These are phyloP conservation scores for Termitomyces sp. DNA, from an alignment of 768 basidiomycete genomes.

Conservation along the genomic window DNA sequence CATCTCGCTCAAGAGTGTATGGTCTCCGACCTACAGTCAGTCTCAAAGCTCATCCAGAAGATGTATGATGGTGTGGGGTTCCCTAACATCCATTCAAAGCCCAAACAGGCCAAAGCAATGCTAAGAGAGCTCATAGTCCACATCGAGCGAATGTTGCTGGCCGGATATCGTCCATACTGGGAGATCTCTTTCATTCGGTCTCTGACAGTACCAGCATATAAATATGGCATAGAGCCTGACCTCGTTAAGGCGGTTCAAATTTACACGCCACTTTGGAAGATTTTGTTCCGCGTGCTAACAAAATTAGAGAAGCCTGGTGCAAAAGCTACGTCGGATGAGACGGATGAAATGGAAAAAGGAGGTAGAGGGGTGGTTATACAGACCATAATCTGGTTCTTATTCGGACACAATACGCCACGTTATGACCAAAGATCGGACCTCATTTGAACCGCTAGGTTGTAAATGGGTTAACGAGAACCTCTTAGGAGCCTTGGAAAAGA, in stretches of 20 bases:
- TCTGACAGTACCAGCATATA: not conserved
- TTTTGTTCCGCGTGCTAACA: not conserved
- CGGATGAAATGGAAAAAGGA: not conserved
- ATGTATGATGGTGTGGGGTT: not conserved
- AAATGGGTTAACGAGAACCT: not conserved
- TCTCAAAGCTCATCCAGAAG: not conserved
- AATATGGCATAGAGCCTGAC: not conserved
- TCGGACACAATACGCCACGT: not conserved
- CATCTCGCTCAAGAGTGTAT: too few species aligned
- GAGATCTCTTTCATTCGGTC: not conserved
- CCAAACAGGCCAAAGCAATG: not conserved
- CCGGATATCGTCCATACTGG: not conserved
- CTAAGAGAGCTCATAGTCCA: not conserved
- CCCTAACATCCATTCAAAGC: not conserved
- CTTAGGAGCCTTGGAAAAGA: not conserved
- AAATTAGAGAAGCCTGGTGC: not conserved
- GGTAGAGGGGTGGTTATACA: not conserved
- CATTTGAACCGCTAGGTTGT: not conserved
- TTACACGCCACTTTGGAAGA: not conserved
- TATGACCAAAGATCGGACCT: not conserved
- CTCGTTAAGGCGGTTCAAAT: not conserved
- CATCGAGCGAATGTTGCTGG: not conserved
- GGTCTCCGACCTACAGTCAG: too few species aligned
- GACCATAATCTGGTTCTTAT: not conserved
- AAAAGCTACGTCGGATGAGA: not conserved